Percentiles rank a stretch among this genome's conserved stretches.
These are phyloP conservation scores for Phytopythium ostracodes DNA, from an alignment of 352 stramenopile species.

Conservation along the genomic window DNA sequence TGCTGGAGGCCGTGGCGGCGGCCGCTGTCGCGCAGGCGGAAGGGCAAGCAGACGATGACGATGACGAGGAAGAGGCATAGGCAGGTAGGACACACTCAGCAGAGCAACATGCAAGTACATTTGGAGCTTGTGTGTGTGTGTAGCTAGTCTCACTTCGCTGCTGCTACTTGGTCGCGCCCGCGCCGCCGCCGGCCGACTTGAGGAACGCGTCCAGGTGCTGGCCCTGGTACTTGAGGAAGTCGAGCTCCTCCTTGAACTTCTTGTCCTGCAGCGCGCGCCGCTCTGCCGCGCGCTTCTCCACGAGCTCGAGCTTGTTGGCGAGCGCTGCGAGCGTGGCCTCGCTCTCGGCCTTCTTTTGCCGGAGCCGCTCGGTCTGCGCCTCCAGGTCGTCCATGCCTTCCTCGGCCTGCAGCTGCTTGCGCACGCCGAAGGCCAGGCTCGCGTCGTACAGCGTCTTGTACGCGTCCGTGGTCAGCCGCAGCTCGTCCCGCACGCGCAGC, in stretches of 20 bases:
- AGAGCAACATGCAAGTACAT: background rate
- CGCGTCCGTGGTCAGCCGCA: constrained; percentile 91
- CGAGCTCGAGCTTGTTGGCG: constrained; percentile 90
- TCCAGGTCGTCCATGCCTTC: constrained; percentile 89
- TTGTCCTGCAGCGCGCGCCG: constrained; percentile 90
- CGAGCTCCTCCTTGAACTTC: constrained; percentile 92
- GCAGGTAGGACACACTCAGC: background rate
- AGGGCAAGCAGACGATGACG: background rate
- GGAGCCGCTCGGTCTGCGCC: constrained; percentile 42
- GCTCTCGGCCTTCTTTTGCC: constrained; percentile 57
- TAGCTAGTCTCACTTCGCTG: no score
- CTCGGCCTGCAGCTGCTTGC: constrained; percentile 93
- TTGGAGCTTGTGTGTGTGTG: background rate
- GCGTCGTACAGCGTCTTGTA: constrained; percentile 96
- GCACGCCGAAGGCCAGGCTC: constrained; percentile 91
- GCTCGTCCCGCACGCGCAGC: constrained; percentile 91
- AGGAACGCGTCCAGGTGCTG: constrained; percentile 95
- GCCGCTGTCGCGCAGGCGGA: constrained; percentile 12
- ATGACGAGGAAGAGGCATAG: background rate
- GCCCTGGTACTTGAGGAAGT: constrained; percentile 95
- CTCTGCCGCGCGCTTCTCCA: constrained; percentile 89
- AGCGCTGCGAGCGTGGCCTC: constrained; percentile 87
- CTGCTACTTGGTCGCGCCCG: constrained; percentile 11
- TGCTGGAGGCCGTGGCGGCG: constrained; percentile 35
- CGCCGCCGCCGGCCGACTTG: constrained; percentile 74